Evolutionary conservation across 345 rosid species (phyloP), one percentile per base, ranked within the genome.

Genomic region (Bretschneidera sinensis): DNA sequence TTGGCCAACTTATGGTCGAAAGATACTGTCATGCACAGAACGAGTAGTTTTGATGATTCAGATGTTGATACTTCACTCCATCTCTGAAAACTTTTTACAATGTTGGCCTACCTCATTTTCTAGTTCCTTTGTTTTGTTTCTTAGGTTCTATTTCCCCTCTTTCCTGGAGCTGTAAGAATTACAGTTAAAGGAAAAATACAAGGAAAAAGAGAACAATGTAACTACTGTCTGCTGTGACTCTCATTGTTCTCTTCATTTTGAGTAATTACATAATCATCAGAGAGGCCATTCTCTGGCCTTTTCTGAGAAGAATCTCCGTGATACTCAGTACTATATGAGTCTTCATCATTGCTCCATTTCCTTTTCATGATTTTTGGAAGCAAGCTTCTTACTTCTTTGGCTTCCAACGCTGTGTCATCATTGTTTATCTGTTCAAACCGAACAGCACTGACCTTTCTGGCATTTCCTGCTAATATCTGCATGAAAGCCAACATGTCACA

Each of bases 391-490:
- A 88, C 92, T 68, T 86, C 84, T 62, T 74, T 85, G 58, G 85
- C 86, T 59, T 80, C 88, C 17, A 74, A 63, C 25, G 66, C 59
- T 25, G 70, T 80, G 50, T 78, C 86, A 57, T 62, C 87, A 52
- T 77, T 74, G 62, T 76, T 73, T 67, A 94, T 81, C 57, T 80
- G 75, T 54, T 90, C 95, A 72, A 94, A 86, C 60, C 96, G 81
- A 50, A 88, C 91, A 35, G 97, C 97, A 54, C 95, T 76, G 48
- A 94, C 97, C 79, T 94, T 91, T 74, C 97, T 83, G 57, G 99
- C 97, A 76, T 94, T 94, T 61, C 97, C 99, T 35, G 90, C 96
- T 62, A 91, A 76, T 71, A 94, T 81, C 99, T 90, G 85, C 74
- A 64, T 28, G 61, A 39, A 56, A 45, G 54, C 57, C n/a, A 56